Base-by-base conservation (phyloP, 768 basidiomycete genomes). In the Dioszegia crocea region DNA sequence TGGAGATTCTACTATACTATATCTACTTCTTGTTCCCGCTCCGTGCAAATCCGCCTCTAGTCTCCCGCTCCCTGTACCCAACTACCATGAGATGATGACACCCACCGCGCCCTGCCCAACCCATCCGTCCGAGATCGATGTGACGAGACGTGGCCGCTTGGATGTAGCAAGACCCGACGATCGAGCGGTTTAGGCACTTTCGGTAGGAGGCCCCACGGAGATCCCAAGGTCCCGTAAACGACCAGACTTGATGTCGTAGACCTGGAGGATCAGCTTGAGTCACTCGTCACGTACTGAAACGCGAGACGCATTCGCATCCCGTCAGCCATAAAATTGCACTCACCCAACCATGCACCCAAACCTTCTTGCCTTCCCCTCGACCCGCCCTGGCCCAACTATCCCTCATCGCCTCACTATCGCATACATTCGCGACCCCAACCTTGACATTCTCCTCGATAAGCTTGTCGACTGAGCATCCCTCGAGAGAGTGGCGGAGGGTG, bases 401-500 rank as follows among this genome's bases (percentile, higher is more conserved):
- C 59, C 72, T 57, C 36, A 79, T 73, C 9, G 68, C 70, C 57
- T 70, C 65, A 47, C 74, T 75, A 33, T 64, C 56, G 23, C 64
- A 59, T 11, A 79, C 64, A 53, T 78, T 77, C 57, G 57, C 59
- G 17, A 80, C 78, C 55, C 62, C 61, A 47, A 65, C 39, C 56
- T 65, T 72, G 46, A 76, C 68, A 46, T 76, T 76, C 59, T 65
- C 70, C 58, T 60, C 53, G 33, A 75, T 74, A 48, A 76, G 56
- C 41, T 72, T 74, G 45, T 73, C 64, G 14, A 76, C 65, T 44
- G 62, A 61, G 16, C 68, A 59, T 2, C 58, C 64, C 24, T 66
- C 65, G 19, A 76, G 47, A 17, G 77, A 11, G 72, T 77, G 65
- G 82, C 81, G 62, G 27, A 85, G 80, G 31, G 77, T 69, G 52